Evolutionary conservation across 371 early-diverging fungal genomes (phyloP).

Genomic region (Choanephora cucurbitarum): DNA sequence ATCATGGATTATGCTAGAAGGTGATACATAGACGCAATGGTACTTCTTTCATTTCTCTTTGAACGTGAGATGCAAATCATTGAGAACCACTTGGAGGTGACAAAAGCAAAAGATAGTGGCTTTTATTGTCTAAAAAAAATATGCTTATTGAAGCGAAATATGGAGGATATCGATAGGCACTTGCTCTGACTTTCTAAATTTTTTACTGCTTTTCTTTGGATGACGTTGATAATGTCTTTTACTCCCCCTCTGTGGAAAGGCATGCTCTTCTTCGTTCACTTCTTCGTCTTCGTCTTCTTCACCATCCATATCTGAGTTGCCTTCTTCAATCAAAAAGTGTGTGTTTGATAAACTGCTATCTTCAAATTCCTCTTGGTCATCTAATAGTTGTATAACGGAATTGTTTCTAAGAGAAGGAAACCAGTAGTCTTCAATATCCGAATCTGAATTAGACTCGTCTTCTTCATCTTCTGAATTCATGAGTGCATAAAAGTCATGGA

Average conservation of each 20-base stretch:
- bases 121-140: neutral
- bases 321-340: slow-evolving; percentile 1
- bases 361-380: slow-evolving; percentile 7
- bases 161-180: slow-evolving; percentile 24
- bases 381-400: slow-evolving; percentile 24
- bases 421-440: slow-evolving; percentile 29
- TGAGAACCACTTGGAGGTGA: no score
- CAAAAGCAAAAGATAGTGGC: no score
- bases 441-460: slow-evolving; percentile 14
- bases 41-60: no score
- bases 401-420: slow-evolving; percentile 23
- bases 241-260: neutral
- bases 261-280: slow-evolving; percentile 2
- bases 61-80: no score
- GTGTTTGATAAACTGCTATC: no score
- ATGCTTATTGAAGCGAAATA: slow-evolving; percentile 9
- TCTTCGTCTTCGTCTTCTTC: slow-evolving; percentile 2
- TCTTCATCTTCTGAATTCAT: slow-evolving; percentile 20
- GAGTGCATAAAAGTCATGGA: slow-evolving; percentile 21
- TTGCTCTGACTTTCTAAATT: slow-evolving; percentile 16
- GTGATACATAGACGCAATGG: no score
- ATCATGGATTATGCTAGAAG: no score
- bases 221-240: slow-evolving; percentile 5
- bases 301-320: slow-evolving; percentile 5
- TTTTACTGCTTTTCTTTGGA: slow-evolving; percentile 6